Conservation (phyloP, 2,329 filamentous ascomycete genomes). For the Cercospora sojina region DNA sequence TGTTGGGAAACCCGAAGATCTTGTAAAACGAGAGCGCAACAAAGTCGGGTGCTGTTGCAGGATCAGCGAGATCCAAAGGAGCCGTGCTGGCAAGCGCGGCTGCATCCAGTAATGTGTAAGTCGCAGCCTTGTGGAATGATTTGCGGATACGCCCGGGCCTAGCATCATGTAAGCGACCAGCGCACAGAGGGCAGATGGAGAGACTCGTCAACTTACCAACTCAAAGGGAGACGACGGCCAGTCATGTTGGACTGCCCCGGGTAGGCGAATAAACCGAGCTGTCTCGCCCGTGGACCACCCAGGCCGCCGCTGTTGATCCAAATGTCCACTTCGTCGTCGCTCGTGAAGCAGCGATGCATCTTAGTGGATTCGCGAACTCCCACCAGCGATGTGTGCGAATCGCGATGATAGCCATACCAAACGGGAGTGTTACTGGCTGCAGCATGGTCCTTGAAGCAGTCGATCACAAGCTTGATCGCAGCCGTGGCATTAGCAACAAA, state of each 20-base stretch:
- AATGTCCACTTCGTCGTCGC: slow-evolving; percentile 43
- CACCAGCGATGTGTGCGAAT: slow-evolving; percentile 61
- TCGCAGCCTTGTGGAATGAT: slow-evolving; percentile 36
- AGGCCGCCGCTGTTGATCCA: slow-evolving; percentile 45
- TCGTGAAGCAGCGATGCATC: slow-evolving; percentile 42
- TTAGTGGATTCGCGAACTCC: slow-evolving; percentile 39
- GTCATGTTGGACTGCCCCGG: slow-evolving; percentile 45
- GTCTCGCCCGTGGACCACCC: slow-evolving; percentile 36
- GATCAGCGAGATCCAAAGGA: slow-evolving; percentile 56
- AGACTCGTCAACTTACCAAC: slow-evolving; percentile 30
- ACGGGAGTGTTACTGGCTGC: slow-evolving; percentile 48
- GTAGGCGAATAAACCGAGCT: slow-evolving; percentile 40
- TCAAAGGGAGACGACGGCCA: slow-evolving; percentile 39
- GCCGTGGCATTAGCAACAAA: slow-evolving; percentile 64
- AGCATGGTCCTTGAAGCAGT: slow-evolving; percentile 57
- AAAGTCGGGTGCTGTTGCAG: slow-evolving; percentile 58
- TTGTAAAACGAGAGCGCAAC: slow-evolving; percentile 63
- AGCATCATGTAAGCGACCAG: slow-evolving; percentile 25
- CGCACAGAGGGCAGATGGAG: not conserved
- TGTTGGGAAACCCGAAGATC: slow-evolving; percentile 65
- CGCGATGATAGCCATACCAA: slow-evolving; percentile 61
- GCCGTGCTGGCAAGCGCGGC: slow-evolving; percentile 65
- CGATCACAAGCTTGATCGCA: slow-evolving; percentile 62
- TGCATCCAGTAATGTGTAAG: slow-evolving; percentile 60
- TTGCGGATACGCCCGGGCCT: slow-evolving; percentile 38